Percentiles rank a stretch among this genome's conserved stretches.
Evolutionary conservation across 176 grass and related monocot species (phyloP).

Genomic region (Pontederia crassipes): DNA sequence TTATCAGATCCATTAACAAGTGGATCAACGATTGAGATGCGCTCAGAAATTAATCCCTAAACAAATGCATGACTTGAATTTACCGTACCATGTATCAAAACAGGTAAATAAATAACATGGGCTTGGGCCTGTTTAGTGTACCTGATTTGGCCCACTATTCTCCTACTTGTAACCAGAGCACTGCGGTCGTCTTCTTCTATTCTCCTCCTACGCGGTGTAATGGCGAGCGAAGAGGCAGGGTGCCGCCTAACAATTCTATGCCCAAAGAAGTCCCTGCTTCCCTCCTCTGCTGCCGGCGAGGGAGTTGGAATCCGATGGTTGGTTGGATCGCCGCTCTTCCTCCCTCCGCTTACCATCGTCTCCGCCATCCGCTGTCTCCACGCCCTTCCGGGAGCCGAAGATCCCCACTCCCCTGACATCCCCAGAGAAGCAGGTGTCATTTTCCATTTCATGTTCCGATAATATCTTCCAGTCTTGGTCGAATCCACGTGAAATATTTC

Average conservation of each 20-base stretch:
- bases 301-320: conserved; percentile 23
- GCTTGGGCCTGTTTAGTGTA: too few relatives aligned
- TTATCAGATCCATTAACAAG: too few relatives aligned
- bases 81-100: too few relatives aligned
- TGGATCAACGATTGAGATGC: too few relatives aligned
- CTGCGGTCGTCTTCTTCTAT: not conserved
- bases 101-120: too few relatives aligned
- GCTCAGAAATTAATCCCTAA: too few relatives aligned
- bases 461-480: not conserved
- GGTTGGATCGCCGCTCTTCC: conserved; percentile 34
- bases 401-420: conserved; percentile 42
- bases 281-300: not conserved
- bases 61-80: too few relatives aligned
- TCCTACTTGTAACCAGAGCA: not conserved
- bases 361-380: conserved; percentile 36
- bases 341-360: conserved; percentile 23
- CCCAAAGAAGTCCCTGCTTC: conserved; percentile 26
- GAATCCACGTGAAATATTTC: not conserved
- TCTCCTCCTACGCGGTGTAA: not conserved
- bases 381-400: not conserved
- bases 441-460: not conserved
- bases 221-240: conserved; percentile 17
- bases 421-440: conserved; percentile 35
- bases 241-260: conserved; percentile 30
- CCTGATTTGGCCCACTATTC: too few relatives aligned